phyloP scores from a whole-genome alignment of 1,139 yeast species.

The Geotrichum europaeum region DNA sequence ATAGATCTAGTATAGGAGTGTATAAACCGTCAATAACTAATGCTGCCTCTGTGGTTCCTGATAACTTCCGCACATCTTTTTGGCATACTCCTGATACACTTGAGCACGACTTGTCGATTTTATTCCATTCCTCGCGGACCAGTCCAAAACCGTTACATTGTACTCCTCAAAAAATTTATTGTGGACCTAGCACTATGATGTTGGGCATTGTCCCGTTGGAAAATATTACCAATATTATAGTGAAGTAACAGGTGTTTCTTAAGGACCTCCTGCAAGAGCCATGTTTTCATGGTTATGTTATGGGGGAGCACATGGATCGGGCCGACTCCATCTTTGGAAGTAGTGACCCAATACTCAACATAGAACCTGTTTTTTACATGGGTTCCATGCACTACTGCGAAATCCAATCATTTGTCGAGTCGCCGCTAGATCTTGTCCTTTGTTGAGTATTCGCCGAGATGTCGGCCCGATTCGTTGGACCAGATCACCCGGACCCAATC shows the following conservation, averaged over 20 bases:
- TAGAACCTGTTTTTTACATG: background rate
- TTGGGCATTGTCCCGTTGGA: background rate
- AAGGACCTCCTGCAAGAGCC: background rate
- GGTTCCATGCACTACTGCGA: background rate
- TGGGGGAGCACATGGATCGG: slow-evolving; percentile 3
- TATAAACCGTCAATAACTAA: too few species aligned
- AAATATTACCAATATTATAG: background rate
- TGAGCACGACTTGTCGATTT: too few species aligned
- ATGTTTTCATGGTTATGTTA: background rate
- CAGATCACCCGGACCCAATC: background rate
- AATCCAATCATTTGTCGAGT: background rate
- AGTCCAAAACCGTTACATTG: background rate
- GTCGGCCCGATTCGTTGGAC: background rate
- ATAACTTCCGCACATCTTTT: background rate
- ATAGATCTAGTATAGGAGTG: too few species aligned
- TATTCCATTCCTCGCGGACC: background rate
- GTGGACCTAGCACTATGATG: background rate
- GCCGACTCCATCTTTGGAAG: background rate
- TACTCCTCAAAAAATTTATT: background rate
- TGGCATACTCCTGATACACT: too few species aligned
- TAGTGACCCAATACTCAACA: background rate
- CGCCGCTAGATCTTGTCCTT: background rate
- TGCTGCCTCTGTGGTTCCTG: background rate
- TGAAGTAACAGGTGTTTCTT: background rate
- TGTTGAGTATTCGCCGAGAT: background rate